Percentiles rank a stretch among this genome's conserved stretches.
phyloP scores from a whole-genome alignment of 306 rosid species.

The Pyrus bretschneideri region DNA sequence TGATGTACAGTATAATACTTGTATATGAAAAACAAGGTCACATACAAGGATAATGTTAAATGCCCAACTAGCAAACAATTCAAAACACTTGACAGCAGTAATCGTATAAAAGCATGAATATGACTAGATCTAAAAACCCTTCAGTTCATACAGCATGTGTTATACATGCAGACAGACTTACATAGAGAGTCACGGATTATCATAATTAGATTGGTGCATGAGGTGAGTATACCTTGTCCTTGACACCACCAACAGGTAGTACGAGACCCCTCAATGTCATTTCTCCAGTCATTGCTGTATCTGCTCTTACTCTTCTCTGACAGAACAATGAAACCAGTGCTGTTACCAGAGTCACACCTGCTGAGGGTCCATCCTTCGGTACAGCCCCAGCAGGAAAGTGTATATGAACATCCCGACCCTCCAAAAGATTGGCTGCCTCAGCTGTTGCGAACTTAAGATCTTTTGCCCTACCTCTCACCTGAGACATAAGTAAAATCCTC shows the following conservation, averaged over 20 bases:
- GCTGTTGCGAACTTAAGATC: conserved; percentile 69
- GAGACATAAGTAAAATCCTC: conserved; percentile 5
- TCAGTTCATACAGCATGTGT: neutral
- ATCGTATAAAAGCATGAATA: neutral
- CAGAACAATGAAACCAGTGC: conserved; percentile 88
- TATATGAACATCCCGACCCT: conserved; percentile 87
- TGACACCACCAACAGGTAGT: conserved; percentile 94
- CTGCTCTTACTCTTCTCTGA: conserved; percentile 74
- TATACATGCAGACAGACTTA: neutral
- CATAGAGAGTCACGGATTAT: neutral
- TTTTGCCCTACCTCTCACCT: conserved; percentile 85
- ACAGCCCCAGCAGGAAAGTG: conserved; percentile 99
- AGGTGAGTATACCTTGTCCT: conserved; percentile 67
- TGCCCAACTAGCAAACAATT: neutral
- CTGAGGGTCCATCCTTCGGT: conserved; percentile 99
- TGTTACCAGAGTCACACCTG: conserved; percentile 97
- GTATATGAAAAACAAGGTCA: neutral
- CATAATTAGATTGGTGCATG: neutral
- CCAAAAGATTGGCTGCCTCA: conserved; percentile 59
- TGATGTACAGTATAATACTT: neutral
- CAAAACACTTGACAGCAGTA: neutral
- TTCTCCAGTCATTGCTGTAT: conserved; percentile 99
- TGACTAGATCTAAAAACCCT: neutral
- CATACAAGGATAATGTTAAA: neutral
- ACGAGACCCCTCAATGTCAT: conserved; percentile 97